Conservation (phyloP, 2,329 filamentous ascomycete genomes). For the Tolypocladium pustulatum region DNA sequence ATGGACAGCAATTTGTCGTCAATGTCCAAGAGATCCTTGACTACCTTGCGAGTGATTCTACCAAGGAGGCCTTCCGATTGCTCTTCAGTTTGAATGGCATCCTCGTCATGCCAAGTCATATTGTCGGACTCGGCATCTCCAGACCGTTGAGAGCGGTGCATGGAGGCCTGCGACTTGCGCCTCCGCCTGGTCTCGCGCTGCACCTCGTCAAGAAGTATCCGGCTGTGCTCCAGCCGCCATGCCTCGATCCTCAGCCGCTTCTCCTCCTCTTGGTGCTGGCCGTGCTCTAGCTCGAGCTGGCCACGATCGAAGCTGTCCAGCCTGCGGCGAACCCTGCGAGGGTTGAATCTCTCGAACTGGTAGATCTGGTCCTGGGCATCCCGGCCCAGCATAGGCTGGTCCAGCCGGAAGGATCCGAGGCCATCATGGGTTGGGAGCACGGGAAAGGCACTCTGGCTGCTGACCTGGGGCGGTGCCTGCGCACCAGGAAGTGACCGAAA, state of each 20-base stretch:
- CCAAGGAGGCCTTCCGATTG: constrained; percentile 65
- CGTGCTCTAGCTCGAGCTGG: constrained; percentile 40
- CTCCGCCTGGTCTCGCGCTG: constrained; percentile 70
- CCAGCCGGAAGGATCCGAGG: constrained; percentile 68
- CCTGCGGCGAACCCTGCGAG: constrained; percentile 48
- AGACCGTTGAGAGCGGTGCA: constrained; percentile 16
- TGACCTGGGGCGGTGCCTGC: constrained; percentile 11
- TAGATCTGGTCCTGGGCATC: constrained; percentile 76
- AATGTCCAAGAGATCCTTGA: constrained; percentile 82
- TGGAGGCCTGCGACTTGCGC: constrained; percentile 48
- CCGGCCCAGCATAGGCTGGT: constrained; percentile 40
- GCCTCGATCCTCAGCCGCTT: constrained; percentile 76
- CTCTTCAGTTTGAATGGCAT: constrained; percentile 29
- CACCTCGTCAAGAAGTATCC: constrained; percentile 76
- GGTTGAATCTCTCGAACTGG: constrained; percentile 80
- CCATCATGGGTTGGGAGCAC: constrained; percentile 91
- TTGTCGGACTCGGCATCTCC: constrained; percentile 25
- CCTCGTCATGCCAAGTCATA: constrained; percentile 44
- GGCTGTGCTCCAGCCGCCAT: constrained; percentile 88
- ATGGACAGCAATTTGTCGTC: constrained; percentile 78
- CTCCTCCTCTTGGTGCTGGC: constrained; percentile 55
- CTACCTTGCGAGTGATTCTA: constrained; percentile 73
- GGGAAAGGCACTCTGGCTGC: constrained; percentile 41
- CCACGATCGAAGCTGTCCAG: constrained; percentile 43
- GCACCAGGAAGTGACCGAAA: constrained; percentile 55